These are phyloP conservation scores for Elsinoe batatas DNA, from an alignment of 2,329 filamentous ascomycete genomes.

Conservation along the genomic window DNA sequence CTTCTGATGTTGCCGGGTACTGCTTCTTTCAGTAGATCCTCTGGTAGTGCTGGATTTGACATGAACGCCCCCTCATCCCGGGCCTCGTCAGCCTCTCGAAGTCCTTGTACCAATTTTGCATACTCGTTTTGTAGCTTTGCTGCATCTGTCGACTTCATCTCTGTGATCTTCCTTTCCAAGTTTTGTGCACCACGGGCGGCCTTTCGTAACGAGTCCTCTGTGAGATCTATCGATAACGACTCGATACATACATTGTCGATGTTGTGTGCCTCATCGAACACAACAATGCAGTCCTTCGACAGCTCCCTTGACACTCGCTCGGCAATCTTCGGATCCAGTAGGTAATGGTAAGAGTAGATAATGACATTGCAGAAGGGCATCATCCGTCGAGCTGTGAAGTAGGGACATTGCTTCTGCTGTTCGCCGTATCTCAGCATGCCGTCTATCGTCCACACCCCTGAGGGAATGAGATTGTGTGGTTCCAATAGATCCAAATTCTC, in stretches of 20 bases:
- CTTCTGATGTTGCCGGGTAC: slow-evolving; percentile 92
- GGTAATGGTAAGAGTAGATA: slow-evolving; percentile 98
- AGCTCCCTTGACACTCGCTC: slow-evolving; percentile 90
- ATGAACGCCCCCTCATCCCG: slow-evolving; percentile 93
- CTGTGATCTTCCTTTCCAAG: slow-evolving; percentile 77
- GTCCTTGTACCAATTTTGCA: slow-evolving; percentile 82
- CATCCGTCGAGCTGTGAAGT: slow-evolving; percentile 93
- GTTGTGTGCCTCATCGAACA: slow-evolving; percentile 98
- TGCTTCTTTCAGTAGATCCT: slow-evolving; percentile 89
- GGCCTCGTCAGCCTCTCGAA: slow-evolving; percentile 79
- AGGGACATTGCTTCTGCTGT: slow-evolving; percentile 92
- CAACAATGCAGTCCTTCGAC: slow-evolving; percentile 95
- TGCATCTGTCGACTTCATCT: slow-evolving; percentile 93
- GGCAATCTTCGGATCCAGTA: slow-evolving; percentile 95
- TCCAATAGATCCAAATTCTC: slow-evolving; percentile 96
- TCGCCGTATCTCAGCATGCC: slow-evolving; percentile 83
- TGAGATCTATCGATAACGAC: slow-evolving; percentile 90
- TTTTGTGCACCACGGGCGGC: slow-evolving; percentile 85
- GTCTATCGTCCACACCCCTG: slow-evolving; percentile 93
- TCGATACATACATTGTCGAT: slow-evolving; percentile 99
- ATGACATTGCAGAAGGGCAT: slow-evolving; percentile 99
- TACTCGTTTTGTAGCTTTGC: slow-evolving; percentile 94
- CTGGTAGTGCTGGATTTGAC: slow-evolving; percentile 88
- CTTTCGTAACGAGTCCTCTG: slow-evolving; percentile 85
- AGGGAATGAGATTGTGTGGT: slow-evolving; percentile 86